Conservation (phyloP, 116 monocot species). For the Dioscorea cayenensis region DNA sequence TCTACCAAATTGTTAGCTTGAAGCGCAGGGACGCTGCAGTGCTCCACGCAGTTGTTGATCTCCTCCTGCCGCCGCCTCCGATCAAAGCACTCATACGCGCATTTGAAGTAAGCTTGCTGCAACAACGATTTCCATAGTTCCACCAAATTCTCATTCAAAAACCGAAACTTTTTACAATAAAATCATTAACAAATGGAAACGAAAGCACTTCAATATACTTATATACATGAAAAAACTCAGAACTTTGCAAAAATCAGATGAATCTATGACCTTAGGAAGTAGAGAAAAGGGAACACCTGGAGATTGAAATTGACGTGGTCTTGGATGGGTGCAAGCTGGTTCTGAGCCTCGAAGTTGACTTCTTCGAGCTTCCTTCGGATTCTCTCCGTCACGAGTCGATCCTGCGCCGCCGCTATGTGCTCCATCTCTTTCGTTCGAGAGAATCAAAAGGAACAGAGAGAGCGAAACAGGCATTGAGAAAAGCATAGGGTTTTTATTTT, state of each 20-base stretch:
- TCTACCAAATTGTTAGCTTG: slow-evolving; percentile 92
- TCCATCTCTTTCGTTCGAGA: slow-evolving; percentile 40
- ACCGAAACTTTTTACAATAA: not conserved
- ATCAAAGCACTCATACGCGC: slow-evolving; percentile 97
- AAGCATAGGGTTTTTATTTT: no score
- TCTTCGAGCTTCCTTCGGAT: slow-evolving; percentile 77
- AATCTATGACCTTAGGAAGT: not conserved
- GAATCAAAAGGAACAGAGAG: no score
- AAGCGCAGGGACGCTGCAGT: slow-evolving; percentile 85
- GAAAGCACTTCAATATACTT: not conserved
- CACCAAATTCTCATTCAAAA: not conserved
- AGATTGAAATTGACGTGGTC: slow-evolving; percentile 98
- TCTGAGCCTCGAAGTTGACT: slow-evolving; percentile 60
- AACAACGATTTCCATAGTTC: not conserved
- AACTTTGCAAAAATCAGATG: not conserved
- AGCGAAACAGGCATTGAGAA: no score
- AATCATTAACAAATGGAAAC: not conserved
- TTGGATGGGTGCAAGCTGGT: slow-evolving; percentile 72
- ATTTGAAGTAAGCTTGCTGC: slow-evolving; percentile 96
- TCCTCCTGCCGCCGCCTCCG: slow-evolving; percentile 68
- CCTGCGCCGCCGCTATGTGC: slow-evolving; percentile 74
- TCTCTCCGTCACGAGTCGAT: slow-evolving; percentile 67
- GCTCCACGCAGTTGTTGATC: slow-evolving; percentile 81
- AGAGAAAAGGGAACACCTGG: slow-evolving; percentile 32
- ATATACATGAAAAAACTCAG: not conserved